Percentiles rank a stretch among this genome's conserved stretches.
phyloP scores from a whole-genome alignment of 176 grass and related monocot genomes.

The Themeda triandra region DNA sequence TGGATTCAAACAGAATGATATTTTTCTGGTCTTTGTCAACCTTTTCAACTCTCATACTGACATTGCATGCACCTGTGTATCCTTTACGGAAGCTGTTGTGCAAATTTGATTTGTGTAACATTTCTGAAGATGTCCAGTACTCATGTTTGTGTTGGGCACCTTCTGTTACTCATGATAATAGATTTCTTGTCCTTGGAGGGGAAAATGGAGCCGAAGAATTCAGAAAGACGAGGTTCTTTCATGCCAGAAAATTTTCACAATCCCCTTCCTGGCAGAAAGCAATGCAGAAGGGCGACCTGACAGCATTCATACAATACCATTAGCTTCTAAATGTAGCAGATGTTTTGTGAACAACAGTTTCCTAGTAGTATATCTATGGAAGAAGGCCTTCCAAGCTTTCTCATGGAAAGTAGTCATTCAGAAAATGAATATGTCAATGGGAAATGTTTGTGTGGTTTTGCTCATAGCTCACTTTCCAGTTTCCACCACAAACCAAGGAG shows the following conservation, averaged over 20 bases:
- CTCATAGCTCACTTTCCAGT: constrained; percentile 31
- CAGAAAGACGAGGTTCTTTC: constrained; percentile 46
- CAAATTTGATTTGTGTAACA: constrained; percentile 49
- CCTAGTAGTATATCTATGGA: constrained; percentile 77
- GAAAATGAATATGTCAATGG: constrained; percentile 35
- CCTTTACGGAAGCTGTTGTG: constrained; percentile 71
- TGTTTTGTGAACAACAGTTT: constrained; percentile 58
- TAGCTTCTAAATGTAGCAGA: constrained; percentile 43
- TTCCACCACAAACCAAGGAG: constrained; percentile 39
- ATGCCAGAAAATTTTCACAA: constrained; percentile 64
- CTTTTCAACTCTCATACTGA: constrained; percentile 57
- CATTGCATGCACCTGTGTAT: constrained; percentile 41
- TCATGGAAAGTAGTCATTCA: constrained; percentile 72
- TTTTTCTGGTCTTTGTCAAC: constrained; percentile 87
- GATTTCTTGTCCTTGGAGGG: constrained; percentile 73
- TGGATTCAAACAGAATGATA: constrained; percentile 74
- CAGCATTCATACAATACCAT: constrained; percentile 71
- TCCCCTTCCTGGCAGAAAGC: constrained; percentile 46
- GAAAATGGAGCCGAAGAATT: constrained; percentile 73
- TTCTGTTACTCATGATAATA: constrained; percentile 51
- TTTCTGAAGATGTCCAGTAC: constrained; percentile 51
- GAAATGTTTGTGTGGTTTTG: constrained; percentile 41
- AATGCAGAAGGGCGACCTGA: constrained; percentile 54
- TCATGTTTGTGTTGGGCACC: constrained; percentile 87
- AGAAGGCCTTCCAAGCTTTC: constrained; percentile 47